A percentile compares a stretch with the other conserved stretches of the same genome.
Conservation (phyloP, 306 rosid species). For the Oemleria cerasiformis region DNA sequence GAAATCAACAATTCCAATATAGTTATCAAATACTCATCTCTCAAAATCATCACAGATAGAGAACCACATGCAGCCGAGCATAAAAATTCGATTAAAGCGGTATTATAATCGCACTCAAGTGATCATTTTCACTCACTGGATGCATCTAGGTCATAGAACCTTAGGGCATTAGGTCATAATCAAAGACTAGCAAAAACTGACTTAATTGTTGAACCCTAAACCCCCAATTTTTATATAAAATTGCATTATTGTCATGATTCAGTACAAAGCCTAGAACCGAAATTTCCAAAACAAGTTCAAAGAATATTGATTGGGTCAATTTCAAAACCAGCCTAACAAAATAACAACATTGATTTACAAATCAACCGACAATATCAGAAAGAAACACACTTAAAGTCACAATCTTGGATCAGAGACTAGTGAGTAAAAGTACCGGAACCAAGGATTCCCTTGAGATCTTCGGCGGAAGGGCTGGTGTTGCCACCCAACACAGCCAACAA, state of each 20-base stretch:
- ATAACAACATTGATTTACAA: too few relatives aligned
- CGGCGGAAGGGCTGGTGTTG: conserved; percentile 36
- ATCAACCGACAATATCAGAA: too few relatives aligned
- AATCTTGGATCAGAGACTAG: too few relatives aligned
- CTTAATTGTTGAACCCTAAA: too few relatives aligned
- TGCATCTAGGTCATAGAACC: too few relatives aligned
- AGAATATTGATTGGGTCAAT: too few relatives aligned
- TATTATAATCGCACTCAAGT: neutral
- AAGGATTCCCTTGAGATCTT: conserved; percentile 39
- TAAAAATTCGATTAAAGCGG: neutral
- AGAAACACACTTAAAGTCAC: too few relatives aligned
- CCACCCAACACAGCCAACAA: conserved; percentile 52
- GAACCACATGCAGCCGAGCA: neutral
- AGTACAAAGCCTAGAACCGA: neutral
- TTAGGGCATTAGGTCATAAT: neutral
- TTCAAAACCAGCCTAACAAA: too few relatives aligned
- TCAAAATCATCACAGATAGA: neutral
- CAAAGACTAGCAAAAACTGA: too few relatives aligned
- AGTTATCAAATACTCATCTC: neutral
- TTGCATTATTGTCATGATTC: too few relatives aligned
- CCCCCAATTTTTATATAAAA: neutral
- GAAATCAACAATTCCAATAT: neutral
- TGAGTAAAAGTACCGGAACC: conserved; percentile 28
- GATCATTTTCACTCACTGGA: neutral
- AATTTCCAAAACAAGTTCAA: neutral